These are phyloP conservation scores for Pachysandra terminalis DNA, from an alignment of 164 flowering plant species.

Conservation along the genomic window DNA sequence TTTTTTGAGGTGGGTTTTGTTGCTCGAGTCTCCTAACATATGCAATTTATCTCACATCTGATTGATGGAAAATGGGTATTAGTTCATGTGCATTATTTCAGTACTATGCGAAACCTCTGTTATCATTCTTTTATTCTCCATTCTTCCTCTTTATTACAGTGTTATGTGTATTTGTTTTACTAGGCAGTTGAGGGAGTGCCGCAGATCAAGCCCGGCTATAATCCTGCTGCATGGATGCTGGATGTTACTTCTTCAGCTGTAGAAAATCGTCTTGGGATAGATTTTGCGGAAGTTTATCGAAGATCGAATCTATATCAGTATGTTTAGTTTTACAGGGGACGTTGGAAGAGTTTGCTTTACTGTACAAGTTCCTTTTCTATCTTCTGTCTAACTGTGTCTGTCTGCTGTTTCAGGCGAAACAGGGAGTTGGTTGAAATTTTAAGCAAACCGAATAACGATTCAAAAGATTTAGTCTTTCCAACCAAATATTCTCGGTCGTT, in stretches of 20 bases:
- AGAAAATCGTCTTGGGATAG: slow-evolving; percentile 77
- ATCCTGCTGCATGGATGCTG: slow-evolving; percentile 99
- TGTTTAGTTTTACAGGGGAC: slow-evolving; percentile 20
- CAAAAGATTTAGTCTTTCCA: slow-evolving; percentile 73
- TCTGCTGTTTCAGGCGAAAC: slow-evolving; percentile 54
- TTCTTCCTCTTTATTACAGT: neutral
- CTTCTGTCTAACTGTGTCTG: neutral
- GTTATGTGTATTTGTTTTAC: slow-evolving; percentile 6
- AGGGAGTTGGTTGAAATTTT: slow-evolving; percentile 68
- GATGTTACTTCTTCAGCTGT: slow-evolving; percentile 78
- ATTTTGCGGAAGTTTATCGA: slow-evolving; percentile 84
- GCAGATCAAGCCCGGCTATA: slow-evolving; percentile 73
- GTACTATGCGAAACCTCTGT: too few species aligned
- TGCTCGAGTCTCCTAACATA: neutral
- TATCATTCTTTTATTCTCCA: neutral
- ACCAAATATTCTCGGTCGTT: slow-evolving; percentile 70
- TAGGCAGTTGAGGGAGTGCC: slow-evolving; percentile 85
- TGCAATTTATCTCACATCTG: neutral
- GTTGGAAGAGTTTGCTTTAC: neutral
- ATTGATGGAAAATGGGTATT: neutral
- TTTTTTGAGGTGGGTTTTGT: slow-evolving; percentile 68
- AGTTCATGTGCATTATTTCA: too few species aligned
- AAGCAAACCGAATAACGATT: slow-evolving; percentile 51
- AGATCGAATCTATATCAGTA: slow-evolving; percentile 67
- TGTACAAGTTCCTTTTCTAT: neutral